Conservation (phyloP, 768 basidiomycete genomes). For the Royoungia palumana region DNA sequence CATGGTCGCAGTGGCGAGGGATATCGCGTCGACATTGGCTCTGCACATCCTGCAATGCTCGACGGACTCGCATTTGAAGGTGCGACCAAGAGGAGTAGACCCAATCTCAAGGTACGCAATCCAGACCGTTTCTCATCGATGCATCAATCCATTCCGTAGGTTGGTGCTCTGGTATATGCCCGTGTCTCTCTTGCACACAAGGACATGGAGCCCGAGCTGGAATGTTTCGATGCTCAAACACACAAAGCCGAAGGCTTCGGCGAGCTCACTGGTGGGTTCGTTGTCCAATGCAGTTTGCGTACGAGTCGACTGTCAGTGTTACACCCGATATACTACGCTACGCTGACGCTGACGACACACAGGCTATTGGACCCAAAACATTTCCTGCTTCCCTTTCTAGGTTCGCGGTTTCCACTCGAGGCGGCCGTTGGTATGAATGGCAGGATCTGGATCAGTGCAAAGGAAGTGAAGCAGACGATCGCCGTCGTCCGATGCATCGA, state of each 20-base stretch:
- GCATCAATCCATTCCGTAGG: conserved; percentile 42
- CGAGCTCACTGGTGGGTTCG: conserved; percentile 85
- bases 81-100: conserved; percentile 91
- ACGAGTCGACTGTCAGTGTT: conserved; percentile 77
- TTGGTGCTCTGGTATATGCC: conserved; percentile 88
- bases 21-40: conserved; percentile 91
- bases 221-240: conserved; percentile 93
- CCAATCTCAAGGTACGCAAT: conserved; percentile 76
- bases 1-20: conserved; percentile 81
- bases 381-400: conserved; percentile 79
- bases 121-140: neutral
- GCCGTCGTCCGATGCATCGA: conserved; percentile 77
- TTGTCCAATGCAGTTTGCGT: conserved; percentile 76
- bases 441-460: conserved; percentile 82
- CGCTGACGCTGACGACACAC: conserved; percentile 4
- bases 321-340: conserved; percentile 2
- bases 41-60: conserved; percentile 78
- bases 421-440: conserved; percentile 90
- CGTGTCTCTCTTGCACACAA: conserved; percentile 91
- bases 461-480: conserved; percentile 70
- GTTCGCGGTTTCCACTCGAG: conserved; percentile 81
- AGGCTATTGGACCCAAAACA: conserved; percentile 80
- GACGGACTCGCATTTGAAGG: conserved; percentile 95
- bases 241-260: conserved; percentile 92
- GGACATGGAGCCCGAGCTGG: conserved; percentile 97